Conservation (phyloP, 2,329 filamentous ascomycete species). For the Fusarium compactum region DNA sequence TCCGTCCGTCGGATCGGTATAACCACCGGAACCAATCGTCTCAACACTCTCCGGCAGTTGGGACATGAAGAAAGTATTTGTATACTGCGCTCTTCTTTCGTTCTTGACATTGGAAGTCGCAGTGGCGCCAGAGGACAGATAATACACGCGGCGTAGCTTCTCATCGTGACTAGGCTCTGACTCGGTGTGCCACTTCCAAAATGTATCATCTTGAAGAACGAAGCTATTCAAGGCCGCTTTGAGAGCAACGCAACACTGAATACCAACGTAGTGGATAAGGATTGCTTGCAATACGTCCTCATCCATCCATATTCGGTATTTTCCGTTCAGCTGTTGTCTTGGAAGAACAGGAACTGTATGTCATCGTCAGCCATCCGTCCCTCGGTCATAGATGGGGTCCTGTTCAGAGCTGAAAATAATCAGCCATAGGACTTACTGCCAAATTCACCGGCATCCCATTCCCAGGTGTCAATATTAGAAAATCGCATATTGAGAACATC, state of each 20-base stretch:
- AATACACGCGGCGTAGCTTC: background rate
- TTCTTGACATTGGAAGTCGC: accelerated
- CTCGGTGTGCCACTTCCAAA: background rate
- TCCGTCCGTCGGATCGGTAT: background rate
- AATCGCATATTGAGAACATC: slow-evolving; percentile 2
- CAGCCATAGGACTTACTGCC: background rate
- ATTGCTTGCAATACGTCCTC: slow-evolving; percentile 6
- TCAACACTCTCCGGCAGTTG: background rate
- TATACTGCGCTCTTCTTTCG: background rate
- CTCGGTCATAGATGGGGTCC: accelerated
- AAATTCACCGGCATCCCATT: slow-evolving; percentile 4
- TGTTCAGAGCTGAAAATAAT: background rate
- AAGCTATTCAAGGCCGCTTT: background rate
- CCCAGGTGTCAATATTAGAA: slow-evolving; percentile 2
- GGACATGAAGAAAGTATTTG: background rate
- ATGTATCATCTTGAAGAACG: background rate
- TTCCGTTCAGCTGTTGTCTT: background rate
- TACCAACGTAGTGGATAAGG: slow-evolving; percentile 1
- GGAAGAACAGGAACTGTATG: slow-evolving; percentile 1
- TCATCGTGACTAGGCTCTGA: background rate
- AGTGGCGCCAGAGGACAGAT: background rate
- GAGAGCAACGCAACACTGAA: slow-evolving; percentile 2
- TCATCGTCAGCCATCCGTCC: background rate
- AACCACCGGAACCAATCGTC: background rate
- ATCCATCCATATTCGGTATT: slow-evolving; percentile 11